phyloP scores from a whole-genome alignment of 179 eudicot genomes.

The Beta macrorhiza region DNA sequence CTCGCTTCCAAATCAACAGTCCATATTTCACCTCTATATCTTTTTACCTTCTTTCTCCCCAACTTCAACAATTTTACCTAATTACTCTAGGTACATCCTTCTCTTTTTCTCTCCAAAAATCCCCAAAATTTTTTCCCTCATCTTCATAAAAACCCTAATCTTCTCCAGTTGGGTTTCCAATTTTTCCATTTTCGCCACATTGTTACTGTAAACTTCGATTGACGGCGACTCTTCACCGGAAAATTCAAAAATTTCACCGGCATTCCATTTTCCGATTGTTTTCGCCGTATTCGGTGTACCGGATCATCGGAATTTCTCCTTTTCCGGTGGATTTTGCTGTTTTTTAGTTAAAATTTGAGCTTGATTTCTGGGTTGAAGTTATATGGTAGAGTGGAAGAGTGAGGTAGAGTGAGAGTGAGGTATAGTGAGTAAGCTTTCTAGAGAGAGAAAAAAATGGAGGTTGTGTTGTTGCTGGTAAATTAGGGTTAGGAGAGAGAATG shows the following conservation, averaged over 20 bases:
- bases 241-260: not conserved
- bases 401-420: no score
- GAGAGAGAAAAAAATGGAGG: no score
- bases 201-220: no score
- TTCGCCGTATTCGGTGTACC: not conserved
- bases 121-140: not conserved
- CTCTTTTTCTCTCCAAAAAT: not conserved
- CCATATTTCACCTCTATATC: not conserved
- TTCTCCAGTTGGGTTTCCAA: not conserved
- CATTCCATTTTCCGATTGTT: not conserved
- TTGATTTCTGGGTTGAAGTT: not conserved
- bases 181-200: no score
- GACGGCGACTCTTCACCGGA: not conserved
- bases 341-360: not conserved
- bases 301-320: no score
- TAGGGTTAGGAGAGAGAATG: constrained; percentile 6
- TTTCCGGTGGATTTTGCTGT: not conserved
- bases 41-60: not conserved
- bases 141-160: not conserved
- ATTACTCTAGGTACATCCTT: not conserved
- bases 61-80: not conserved
- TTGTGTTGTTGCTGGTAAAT: not conserved
- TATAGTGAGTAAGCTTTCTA: no score
- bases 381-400: no score
- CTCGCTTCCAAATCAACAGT: not conserved